These are phyloP conservation scores for Cercospora zeina DNA, from an alignment of 2,329 filamentous ascomycete genomes.

Conservation along the genomic window DNA sequence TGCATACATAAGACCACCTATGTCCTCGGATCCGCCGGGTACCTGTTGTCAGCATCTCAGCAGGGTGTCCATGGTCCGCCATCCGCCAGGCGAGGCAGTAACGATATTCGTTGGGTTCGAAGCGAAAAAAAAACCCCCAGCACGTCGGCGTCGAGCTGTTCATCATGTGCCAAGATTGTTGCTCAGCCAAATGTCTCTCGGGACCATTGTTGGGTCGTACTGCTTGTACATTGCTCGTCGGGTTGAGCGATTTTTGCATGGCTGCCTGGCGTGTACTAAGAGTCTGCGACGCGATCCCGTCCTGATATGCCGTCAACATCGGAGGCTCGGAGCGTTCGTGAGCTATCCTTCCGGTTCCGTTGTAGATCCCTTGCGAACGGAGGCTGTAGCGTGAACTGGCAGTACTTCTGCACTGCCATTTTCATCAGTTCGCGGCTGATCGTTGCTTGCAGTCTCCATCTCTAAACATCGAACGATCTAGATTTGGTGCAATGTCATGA, in stretches of 20 bases:
- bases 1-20: background rate
- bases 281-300: background rate
- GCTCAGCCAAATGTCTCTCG: background rate
- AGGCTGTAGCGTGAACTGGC: background rate
- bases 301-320: background rate
- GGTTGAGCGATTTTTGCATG: background rate
- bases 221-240: background rate
- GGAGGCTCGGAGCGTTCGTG: background rate
- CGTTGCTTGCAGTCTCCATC: background rate
- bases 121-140: background rate
- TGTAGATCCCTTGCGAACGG: background rate
- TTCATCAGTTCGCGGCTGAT: background rate
- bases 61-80: background rate
- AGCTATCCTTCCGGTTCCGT: background rate
- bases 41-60: background rate
- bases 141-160: background rate
- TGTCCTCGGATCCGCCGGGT: background rate
- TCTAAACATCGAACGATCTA: background rate
- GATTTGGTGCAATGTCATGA: background rate
- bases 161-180: background rate
- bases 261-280: background rate
- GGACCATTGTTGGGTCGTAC: background rate
- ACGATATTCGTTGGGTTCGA: background rate
- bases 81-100: background rate
- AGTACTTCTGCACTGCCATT: background rate